These are phyloP conservation scores for Bipolaris gigantea DNA, from an alignment of 2,329 filamentous ascomycete species.

Conservation along the genomic window DNA sequence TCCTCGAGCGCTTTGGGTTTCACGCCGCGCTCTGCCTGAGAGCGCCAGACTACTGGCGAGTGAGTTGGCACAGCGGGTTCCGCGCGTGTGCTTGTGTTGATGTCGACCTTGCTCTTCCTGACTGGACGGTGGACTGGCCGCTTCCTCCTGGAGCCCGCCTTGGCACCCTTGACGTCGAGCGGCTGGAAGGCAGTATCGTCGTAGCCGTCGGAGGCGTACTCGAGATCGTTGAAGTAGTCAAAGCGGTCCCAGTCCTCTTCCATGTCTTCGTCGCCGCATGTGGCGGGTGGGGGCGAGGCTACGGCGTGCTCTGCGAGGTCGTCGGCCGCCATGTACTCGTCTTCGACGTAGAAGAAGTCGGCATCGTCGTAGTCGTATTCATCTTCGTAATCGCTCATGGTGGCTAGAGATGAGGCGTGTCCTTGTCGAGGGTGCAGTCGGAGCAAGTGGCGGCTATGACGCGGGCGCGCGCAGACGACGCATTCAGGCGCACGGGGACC, in stretches of 20 bases:
- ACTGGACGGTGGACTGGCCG: slow-evolving; percentile 17
- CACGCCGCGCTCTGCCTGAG: slow-evolving; percentile 27
- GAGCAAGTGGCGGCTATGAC: slow-evolving; percentile 7
- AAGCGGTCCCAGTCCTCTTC: slow-evolving; percentile 51
- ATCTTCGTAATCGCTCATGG: slow-evolving; percentile 49
- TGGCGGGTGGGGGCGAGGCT: slow-evolving; percentile 46
- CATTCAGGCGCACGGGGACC: slow-evolving; percentile 12
- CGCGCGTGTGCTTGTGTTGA: neutral
- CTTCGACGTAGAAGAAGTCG: slow-evolving; percentile 54
- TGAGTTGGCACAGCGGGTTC: slow-evolving; percentile 19
- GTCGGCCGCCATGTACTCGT: slow-evolving; percentile 49
- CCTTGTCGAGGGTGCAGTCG: neutral
- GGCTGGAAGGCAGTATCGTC: slow-evolving; percentile 45
- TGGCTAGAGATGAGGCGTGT: slow-evolving; percentile 14
- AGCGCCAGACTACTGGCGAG: slow-evolving; percentile 42
- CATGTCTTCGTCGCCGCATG: slow-evolving; percentile 36
- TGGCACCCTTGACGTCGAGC: slow-evolving; percentile 23
- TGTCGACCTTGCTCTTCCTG: slow-evolving; percentile 29
- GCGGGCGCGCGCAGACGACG: slow-evolving; percentile 8
- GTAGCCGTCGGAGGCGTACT: slow-evolving; percentile 53
- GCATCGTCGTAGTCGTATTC: slow-evolving; percentile 44
- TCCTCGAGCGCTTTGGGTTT: slow-evolving; percentile 33
- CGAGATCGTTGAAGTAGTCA: slow-evolving; percentile 53
- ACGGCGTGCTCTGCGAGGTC: slow-evolving; percentile 54
- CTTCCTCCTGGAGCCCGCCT: slow-evolving; percentile 38